phyloP scores from a whole-genome alignment of 495 filamentous ascomycete genomes.

The Xylaria sp. region DNA sequence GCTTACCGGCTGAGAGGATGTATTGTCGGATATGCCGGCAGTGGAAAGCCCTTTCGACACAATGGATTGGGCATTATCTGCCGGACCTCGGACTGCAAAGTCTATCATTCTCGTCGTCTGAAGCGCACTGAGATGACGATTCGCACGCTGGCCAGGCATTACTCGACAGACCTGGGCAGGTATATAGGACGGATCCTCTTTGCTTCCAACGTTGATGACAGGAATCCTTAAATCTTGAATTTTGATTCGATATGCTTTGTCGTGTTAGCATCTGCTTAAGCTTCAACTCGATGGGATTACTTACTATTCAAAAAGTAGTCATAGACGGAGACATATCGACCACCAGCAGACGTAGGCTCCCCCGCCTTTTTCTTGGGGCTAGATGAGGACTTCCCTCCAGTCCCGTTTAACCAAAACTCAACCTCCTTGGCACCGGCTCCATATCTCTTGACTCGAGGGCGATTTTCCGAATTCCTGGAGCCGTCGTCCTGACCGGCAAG shows the following conservation, averaged over 20 bases:
- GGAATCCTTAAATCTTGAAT: background rate
- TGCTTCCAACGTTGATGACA: slow-evolving; percentile 70
- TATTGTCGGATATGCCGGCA: background rate
- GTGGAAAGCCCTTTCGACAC: background rate
- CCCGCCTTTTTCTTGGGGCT: background rate
- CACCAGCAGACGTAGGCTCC: background rate
- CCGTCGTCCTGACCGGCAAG: slow-evolving; percentile 51
- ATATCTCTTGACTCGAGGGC: slow-evolving; percentile 38
- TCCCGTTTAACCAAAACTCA: slow-evolving; percentile 42
- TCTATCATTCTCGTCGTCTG: slow-evolving; percentile 60
- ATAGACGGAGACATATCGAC: slow-evolving; percentile 10
- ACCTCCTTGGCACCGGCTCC: slow-evolving; percentile 55
- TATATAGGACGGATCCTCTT: slow-evolving; percentile 62
- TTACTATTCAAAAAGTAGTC: slow-evolving; percentile 61
- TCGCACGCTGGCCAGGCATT: slow-evolving; percentile 63
- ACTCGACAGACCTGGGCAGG: slow-evolving; percentile 66
- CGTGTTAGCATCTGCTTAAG: background rate
- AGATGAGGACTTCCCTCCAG: background rate
- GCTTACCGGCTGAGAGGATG: slow-evolving; percentile 53
- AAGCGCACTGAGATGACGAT: slow-evolving; percentile 57
- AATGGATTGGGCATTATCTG: slow-evolving; percentile 67
- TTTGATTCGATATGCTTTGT: slow-evolving; percentile 21
- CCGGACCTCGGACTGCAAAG: slow-evolving; percentile 67
- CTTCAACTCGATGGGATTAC: slow-evolving; percentile 18
- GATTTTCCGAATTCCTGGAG: slow-evolving; percentile 27